Percentiles rank a stretch among this genome's conserved stretches.
These are phyloP conservation scores for Phytophthora pistaciae DNA, from an alignment of 352 stramenopile species.

Conservation along the genomic window DNA sequence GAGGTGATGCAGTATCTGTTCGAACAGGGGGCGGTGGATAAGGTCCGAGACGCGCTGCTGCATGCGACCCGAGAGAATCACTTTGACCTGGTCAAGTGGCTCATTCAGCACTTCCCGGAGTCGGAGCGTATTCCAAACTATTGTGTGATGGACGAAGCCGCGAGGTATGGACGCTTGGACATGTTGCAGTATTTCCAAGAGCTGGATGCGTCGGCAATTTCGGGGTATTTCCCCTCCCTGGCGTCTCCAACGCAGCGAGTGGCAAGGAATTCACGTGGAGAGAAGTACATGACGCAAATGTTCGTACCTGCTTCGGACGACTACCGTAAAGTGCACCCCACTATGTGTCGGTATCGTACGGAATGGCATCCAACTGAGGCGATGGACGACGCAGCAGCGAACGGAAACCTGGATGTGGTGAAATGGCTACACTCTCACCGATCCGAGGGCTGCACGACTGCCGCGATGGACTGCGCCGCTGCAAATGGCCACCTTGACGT, in stretches of 20 bases:
- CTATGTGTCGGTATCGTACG: slow-evolving; percentile 13
- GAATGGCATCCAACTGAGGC: slow-evolving; percentile 21
- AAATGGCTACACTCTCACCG: slow-evolving; percentile 26
- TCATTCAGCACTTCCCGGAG: slow-evolving; percentile 21
- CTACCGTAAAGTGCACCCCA: slow-evolving; percentile 16
- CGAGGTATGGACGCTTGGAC: slow-evolving; percentile 21
- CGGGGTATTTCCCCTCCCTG: slow-evolving; percentile 2
- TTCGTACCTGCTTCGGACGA: slow-evolving; percentile 21
- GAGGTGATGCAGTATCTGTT: slow-evolving; percentile 21
- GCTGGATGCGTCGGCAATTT: neutral
- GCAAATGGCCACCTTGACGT: slow-evolving; percentile 24
- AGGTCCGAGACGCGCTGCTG: slow-evolving; percentile 11
- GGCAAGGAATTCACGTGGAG: slow-evolving; percentile 9
- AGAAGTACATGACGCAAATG: slow-evolving; percentile 13
- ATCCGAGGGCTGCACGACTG: slow-evolving; percentile 22
- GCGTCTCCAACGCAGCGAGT: slow-evolving; percentile 7
- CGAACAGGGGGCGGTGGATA: slow-evolving; percentile 17
- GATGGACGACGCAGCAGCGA: slow-evolving; percentile 29
- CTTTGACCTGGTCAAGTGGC: slow-evolving; percentile 19
- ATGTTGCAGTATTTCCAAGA: slow-evolving; percentile 27
- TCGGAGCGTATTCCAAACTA: slow-evolving; percentile 22
- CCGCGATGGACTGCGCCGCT: slow-evolving; percentile 26
- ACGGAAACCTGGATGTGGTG: slow-evolving; percentile 22
- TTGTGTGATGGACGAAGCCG: slow-evolving; percentile 28
- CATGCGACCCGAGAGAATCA: slow-evolving; percentile 18